These are phyloP conservation scores for Sambucus nigra DNA, from an alignment of 129 eudicot genomes.

Conservation along the genomic window DNA sequence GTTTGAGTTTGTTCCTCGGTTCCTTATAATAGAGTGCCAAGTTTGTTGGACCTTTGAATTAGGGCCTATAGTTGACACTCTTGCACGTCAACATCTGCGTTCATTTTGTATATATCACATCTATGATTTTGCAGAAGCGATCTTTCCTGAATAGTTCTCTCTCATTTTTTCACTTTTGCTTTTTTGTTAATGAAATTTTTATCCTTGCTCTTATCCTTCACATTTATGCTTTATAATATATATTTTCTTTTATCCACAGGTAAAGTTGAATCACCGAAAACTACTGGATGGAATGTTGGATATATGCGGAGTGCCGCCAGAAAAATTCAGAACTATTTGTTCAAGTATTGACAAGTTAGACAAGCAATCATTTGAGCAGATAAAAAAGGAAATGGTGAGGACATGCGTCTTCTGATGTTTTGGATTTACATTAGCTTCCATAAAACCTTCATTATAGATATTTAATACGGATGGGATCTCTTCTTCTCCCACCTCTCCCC, in stretches of 20 bases:
- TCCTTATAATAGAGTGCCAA: too few relatives aligned
- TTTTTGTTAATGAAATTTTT: background rate
- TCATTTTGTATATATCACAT: too few relatives aligned
- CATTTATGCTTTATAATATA: background rate
- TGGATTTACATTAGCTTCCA: background rate
- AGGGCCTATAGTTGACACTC: too few relatives aligned
- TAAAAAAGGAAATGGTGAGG: slow-evolving; percentile 79
- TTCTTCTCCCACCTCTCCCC: too few relatives aligned
- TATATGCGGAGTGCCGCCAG: slow-evolving; percentile 84
- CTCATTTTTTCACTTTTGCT: background rate
- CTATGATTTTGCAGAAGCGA: too few relatives aligned
- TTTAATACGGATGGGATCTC: too few relatives aligned
- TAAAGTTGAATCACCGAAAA: slow-evolving; percentile 83
- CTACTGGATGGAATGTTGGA: slow-evolving; percentile 89
- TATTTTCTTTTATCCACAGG: slow-evolving; percentile 29
- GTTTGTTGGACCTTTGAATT: too few relatives aligned
- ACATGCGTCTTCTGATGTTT: background rate
- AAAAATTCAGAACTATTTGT: slow-evolving; percentile 80
- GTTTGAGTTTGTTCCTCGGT: too few relatives aligned
- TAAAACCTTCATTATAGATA: background rate
- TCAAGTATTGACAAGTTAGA: slow-evolving; percentile 96
- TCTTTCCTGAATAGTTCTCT: too few relatives aligned
- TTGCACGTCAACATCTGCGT: too few relatives aligned
- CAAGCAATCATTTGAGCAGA: slow-evolving; percentile 76
- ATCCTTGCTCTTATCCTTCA: background rate